Percentiles rank a stretch among this genome's conserved stretches.
Conservation (phyloP, 2,329 filamentous ascomycete species). For the Alternaria gansuensis region DNA sequence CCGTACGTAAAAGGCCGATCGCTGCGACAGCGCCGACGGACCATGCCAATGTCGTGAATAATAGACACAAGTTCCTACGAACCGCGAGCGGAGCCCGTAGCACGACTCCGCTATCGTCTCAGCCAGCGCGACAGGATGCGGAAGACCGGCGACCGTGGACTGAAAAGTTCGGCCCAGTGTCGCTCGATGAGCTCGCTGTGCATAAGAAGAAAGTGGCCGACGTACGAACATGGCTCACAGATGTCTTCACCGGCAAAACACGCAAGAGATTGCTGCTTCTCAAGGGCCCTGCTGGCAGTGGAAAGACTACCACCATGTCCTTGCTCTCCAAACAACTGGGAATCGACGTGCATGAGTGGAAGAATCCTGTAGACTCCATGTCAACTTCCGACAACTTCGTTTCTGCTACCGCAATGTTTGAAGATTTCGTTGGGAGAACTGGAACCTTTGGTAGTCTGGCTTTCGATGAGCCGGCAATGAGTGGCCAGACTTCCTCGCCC, state of each 20-base stretch:
- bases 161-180: slow-evolving; percentile 79
- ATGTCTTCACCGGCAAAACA: slow-evolving; percentile 69
- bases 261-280: slow-evolving; percentile 79
- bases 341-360: slow-evolving; percentile 87
- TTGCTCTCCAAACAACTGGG: slow-evolving; percentile 80
- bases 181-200: slow-evolving; percentile 85
- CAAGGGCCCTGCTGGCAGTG: slow-evolving; percentile 89
- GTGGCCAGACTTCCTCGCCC: slow-evolving; percentile 22
- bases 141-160: slow-evolving; percentile 82
- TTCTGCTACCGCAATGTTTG: slow-evolving; percentile 82
- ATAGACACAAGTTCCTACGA: slow-evolving; percentile 58
- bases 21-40: slow-evolving; percentile 25
- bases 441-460: slow-evolving; percentile 81
- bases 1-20: slow-evolving; percentile 45
- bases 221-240: slow-evolving; percentile 82
- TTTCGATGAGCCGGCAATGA: slow-evolving; percentile 42
- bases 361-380: slow-evolving; percentile 75
- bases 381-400: slow-evolving; percentile 69
- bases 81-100: slow-evolving; percentile 46
- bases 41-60: slow-evolving; percentile 32
- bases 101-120: slow-evolving; percentile 39
- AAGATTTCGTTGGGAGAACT: slow-evolving; percentile 86
- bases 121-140: slow-evolving; percentile 29
- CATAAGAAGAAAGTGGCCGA: slow-evolving; percentile 94
- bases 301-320: slow-evolving; percentile 87